Evolutionary conservation across 192 early-diverging fungal species (phyloP), one percentile per base, ranked within the genome.

Genomic region (Dimargaris cristalligena): DNA sequence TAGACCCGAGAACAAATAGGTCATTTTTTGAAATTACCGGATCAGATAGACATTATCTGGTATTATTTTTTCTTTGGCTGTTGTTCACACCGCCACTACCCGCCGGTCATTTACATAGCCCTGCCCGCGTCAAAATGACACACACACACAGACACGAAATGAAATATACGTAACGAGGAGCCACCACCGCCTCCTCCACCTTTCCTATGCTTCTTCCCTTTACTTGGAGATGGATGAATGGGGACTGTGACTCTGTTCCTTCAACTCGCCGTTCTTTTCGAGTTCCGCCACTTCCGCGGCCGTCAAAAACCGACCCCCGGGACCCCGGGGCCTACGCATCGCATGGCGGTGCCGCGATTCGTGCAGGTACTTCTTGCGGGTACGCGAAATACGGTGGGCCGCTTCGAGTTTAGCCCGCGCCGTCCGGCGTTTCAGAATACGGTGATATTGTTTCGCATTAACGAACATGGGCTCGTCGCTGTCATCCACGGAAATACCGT

Each of bases 401-500:
- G 89, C 92, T 47, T 90, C 86, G 51, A 88, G 66, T 52, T 80
- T 80, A 20, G 88, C 86, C 23, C 94, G 74, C 22, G 94, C 91
- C 52, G 91, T 89, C 59, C 96, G 73, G 26, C 96, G 80, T 67
- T 91, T 91, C 35, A 99, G 70, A 67, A 99, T 99, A 26, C 96
- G 83, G 64, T 95, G 89, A 68, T 93, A 99, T 70, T 99, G 96
- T 72, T 95, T 96, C 29, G 93, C 91, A 71, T 99, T 99, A 33
- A 99, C 96, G 69, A 91, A 96, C 34, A 96, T 72, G 6, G 92
- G 92, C 34, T 93, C 86, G 34, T 91, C 86, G 4, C 50, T 30
- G 23, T 52, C 26, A 14, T 52, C 50, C 2, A 26, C 23, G 1
- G 50, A 14, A 2, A 52, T 52, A 2, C 26, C 4, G 50, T 52